Conservation (phyloP, 1,139 yeast species). For the Suhomyces bribrorum region DNA sequence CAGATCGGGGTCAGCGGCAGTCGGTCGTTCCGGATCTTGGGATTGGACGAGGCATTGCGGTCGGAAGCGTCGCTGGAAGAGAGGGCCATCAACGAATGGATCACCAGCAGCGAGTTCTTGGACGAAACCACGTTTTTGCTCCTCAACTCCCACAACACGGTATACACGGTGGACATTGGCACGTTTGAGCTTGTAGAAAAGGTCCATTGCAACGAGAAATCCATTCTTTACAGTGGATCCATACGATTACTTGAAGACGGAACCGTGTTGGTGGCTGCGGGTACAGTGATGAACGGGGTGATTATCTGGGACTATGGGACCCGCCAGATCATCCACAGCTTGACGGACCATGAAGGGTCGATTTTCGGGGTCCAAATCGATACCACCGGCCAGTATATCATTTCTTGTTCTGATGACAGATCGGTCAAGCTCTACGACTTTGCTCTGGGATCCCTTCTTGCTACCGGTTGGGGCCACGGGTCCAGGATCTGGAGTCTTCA, state of each 20-base stretch:
- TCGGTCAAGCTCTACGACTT: conserved; percentile 78
- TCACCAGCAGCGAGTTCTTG: conserved; percentile 57
- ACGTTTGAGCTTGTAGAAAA: conserved; percentile 34
- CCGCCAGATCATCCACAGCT: conserved; percentile 49
- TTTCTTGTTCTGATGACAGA: conserved; percentile 92
- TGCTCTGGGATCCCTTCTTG: conserved; percentile 53
- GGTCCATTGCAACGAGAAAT: conserved; percentile 65
- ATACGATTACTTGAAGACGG: conserved; percentile 48
- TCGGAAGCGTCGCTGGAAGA: conserved; percentile 31
- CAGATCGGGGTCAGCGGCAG: conserved; percentile 67
- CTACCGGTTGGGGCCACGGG: conserved; percentile 95
- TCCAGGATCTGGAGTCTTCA: conserved; percentile 88
- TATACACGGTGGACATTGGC: conserved; percentile 48
- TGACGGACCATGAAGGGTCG: conserved; percentile 84
- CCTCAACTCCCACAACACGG: conserved; percentile 80
- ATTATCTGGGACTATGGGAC: conserved; percentile 67
- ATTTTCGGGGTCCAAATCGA: conserved; percentile 80
- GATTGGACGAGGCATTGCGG: conserved; percentile 3
- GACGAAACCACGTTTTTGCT: conserved; percentile 44
- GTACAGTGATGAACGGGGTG: conserved; percentile 90
- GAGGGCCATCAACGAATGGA: conserved; percentile 72
- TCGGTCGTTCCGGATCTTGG: conserved; percentile 57
- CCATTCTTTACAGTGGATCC: conserved; percentile 85
- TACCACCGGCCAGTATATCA: conserved; percentile 52
- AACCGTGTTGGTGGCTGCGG: conserved; percentile 68